Evolutionary conservation across 768 basidiomycete genomes (phyloP), one percentile per base, ranked within the genome.

Genomic region (Boletus bicolor): DNA sequence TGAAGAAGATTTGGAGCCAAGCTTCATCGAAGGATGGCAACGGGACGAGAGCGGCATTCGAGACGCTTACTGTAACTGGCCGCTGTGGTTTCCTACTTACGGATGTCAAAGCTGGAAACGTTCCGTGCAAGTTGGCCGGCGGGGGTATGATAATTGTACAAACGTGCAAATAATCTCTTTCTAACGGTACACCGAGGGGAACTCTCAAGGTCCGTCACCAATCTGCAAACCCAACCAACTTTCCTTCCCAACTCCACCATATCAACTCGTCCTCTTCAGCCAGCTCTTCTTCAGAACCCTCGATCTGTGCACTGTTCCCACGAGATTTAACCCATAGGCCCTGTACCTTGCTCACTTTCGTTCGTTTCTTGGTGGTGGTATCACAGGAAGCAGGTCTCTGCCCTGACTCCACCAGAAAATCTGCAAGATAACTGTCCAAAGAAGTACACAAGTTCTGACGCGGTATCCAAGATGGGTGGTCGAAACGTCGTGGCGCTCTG

Each of bases 221-320:
- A 54, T 79, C 79, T n/a, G 69, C 55, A 60, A 80, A 81, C 5
- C 80, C 79, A 24, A 64, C 67, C 54, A 81, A 54, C 58, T 75
- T 79, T 12, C 79, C 79, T 38, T 80, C 69, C 79, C 79, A 81
- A 39, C 64, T 69, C 79, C 79, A 81, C 79, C 79, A 81, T 49
- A 81, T 79, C 66, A 75, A 61, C 57, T 81, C 80, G 32, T 78
- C 76, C 4, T 73, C 76, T 58, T 79, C 80, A 10, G 56, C 60
- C 51, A 63, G 50, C 21, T 62, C 60, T 36, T 61, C 58, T 3
- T 62, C 63, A 3, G 32, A 46, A 39, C 41, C 49, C 17, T 56
- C 32, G 1, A 12, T 52, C 7, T 36, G 50, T 4, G 50, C 52
- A 37, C 55, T 32, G 19, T 24, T 21, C 38, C 19, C 45, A 28